Percentiles rank a stretch among this genome's conserved stretches.
phyloP scores from a whole-genome alignment of 495 filamentous ascomycete species.

The Neurospora intermedia region DNA sequence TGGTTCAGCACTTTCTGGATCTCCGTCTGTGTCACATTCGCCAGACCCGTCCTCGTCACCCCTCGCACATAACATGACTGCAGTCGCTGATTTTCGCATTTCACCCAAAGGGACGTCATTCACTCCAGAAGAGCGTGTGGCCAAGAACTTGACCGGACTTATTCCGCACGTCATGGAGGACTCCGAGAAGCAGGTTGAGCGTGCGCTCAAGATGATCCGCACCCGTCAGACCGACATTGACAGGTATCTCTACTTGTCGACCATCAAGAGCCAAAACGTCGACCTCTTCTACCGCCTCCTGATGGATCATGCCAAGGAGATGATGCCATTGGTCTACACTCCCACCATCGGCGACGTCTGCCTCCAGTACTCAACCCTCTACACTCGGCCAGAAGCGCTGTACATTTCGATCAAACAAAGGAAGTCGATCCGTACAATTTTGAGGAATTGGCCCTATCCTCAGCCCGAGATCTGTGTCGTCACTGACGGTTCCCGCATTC shows the following conservation, averaged over 20 bases:
- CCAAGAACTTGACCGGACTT: constrained; percentile 48
- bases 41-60: constrained; percentile 6
- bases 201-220: constrained; percentile 56
- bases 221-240: constrained; percentile 73
- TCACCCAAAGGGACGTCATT: constrained; percentile 40
- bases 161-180: constrained; percentile 48
- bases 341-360: constrained; percentile 96
- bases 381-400: constrained; percentile 86
- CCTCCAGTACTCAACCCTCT: constrained; percentile 89
- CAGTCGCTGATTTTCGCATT: neutral
- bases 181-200: constrained; percentile 39
- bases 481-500: constrained; percentile 92
- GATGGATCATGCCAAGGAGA: constrained; percentile 78
- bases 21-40: constrained; percentile 2
- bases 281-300: constrained; percentile 93
- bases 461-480: constrained; percentile 93
- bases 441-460: constrained; percentile 79
- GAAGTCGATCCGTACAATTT: constrained; percentile 69
- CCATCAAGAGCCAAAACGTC: constrained; percentile 76
- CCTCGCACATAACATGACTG: neutral
- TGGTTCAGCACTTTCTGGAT: neutral
- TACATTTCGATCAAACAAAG: constrained; percentile 89
- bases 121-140: constrained; percentile 41
- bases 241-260: constrained; percentile 88
- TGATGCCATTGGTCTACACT: constrained; percentile 95